These are phyloP conservation scores for Mucor piriformis DNA, from an alignment of 371 early-diverging fungal genomes.

Conservation along the genomic window DNA sequence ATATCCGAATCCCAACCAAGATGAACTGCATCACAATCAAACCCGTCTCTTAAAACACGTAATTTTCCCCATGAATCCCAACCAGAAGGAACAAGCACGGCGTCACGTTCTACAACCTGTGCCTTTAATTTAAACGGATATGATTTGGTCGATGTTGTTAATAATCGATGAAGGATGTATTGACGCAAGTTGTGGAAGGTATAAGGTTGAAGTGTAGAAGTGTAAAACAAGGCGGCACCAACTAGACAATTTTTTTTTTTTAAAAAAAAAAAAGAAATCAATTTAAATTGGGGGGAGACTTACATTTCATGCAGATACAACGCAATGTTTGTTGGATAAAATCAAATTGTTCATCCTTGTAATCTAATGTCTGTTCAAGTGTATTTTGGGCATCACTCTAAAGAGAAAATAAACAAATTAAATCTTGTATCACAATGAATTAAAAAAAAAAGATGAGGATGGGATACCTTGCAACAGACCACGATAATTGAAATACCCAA, in stretches of 20 bases:
- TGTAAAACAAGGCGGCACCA: conserved; percentile 92
- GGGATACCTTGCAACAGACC: conserved; percentile 85
- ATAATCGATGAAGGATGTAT: conserved; percentile 85
- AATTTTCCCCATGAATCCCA: conserved; percentile 94
- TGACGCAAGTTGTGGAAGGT: conserved; percentile 79
- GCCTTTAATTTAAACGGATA: conserved; percentile 68
- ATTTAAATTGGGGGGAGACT: conserved; percentile 4
- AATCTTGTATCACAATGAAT: not conserved
- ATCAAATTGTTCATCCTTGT: conserved; percentile 92
- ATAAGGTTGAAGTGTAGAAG: conserved; percentile 80
- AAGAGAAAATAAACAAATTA: not conserved
- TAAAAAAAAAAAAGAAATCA: not conserved
- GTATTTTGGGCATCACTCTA: conserved; percentile 80
- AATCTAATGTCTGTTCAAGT: conserved; percentile 84
- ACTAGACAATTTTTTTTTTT: conserved; percentile 49
- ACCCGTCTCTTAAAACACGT: conserved; percentile 71
- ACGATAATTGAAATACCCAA: conserved; percentile 88
- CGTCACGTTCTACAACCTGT: conserved; percentile 86
- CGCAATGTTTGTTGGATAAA: conserved; percentile 93
- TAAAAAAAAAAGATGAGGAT: not conserved
- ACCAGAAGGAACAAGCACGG: conserved; percentile 86
- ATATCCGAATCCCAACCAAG: conserved; percentile 62
- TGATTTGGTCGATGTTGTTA: conserved; percentile 41
- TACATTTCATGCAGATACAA: conserved; percentile 90
- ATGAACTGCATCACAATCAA: conserved; percentile 65